These are phyloP conservation scores for Leucocoprinus birnbaumii DNA, from an alignment of 768 basidiomycete genomes.

Conservation along the genomic window DNA sequence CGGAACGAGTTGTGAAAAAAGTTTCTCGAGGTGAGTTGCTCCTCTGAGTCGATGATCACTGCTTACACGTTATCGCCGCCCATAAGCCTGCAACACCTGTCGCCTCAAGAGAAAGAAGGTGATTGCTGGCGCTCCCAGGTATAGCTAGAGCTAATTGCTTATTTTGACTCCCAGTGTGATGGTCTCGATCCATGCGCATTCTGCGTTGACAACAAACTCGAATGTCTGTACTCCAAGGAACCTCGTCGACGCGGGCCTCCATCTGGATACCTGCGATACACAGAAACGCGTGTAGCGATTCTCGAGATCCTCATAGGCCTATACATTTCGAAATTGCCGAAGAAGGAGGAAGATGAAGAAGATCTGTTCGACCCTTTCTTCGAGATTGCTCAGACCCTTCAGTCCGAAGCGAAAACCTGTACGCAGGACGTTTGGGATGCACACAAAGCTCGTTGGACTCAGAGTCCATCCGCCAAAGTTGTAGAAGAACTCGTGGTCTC, in stretches of 20 bases:
- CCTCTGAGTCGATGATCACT: neutral
- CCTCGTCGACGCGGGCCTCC: slow-evolving; percentile 26
- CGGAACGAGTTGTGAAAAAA: slow-evolving; percentile 11
- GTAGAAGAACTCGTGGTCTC: slow-evolving; percentile 20
- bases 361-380: slow-evolving; percentile 14
- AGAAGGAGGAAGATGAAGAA: slow-evolving; percentile 4
- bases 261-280: slow-evolving; percentile 26
- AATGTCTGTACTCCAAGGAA: slow-evolving; percentile 28
- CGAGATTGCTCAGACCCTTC: slow-evolving; percentile 14
- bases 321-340: slow-evolving; percentile 15
- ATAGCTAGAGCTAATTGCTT: neutral
- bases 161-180: slow-evolving; percentile 21
- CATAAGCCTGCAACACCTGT: slow-evolving; percentile 28
- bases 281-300: slow-evolving; percentile 24
- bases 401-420: slow-evolving; percentile 17
- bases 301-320: slow-evolving; percentile 26
- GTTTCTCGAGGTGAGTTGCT: slow-evolving; percentile 13
- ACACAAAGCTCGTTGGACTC: slow-evolving; percentile 22
- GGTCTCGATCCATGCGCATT: slow-evolving; percentile 27
- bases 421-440: slow-evolving; percentile 29
- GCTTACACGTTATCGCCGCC: neutral
- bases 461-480: slow-evolving; percentile 17
- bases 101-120: slow-evolving; percentile 29
- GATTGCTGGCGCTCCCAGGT: neutral
- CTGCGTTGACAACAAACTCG: slow-evolving; percentile 24